Evolutionary conservation across 345 rosid species (phyloP).

Genomic region (Cardamine chenopodiifolia): DNA sequence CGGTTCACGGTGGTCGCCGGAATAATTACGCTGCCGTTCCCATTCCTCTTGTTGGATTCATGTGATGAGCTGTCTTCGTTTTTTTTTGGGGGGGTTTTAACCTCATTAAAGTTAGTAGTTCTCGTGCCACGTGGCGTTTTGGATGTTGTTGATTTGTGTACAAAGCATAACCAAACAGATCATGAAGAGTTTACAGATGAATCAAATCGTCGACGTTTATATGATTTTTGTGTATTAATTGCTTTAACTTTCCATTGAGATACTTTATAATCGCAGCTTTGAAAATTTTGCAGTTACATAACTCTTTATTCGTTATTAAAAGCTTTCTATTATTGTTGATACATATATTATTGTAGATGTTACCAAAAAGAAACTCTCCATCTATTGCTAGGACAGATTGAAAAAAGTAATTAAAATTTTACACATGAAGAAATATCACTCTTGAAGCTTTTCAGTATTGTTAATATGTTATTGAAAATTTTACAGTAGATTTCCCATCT

Average conservation of each 20-base stretch:
- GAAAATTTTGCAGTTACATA: neutral
- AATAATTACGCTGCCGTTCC: slow-evolving; percentile 33
- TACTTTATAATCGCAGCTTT: neutral
- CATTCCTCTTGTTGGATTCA: slow-evolving; percentile 53
- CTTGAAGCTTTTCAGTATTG: no score
- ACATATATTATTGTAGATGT: no score
- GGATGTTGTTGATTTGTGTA: slow-evolving; percentile 34
- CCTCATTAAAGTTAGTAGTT: slow-evolving; percentile 30
- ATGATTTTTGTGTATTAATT: neutral
- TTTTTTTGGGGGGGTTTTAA: slow-evolving; percentile 22
- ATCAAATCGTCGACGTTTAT: slow-evolving; percentile 18
- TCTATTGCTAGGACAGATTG: no score
- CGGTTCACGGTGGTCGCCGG: slow-evolving; percentile 26
- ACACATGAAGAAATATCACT: no score
- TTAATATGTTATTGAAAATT: no score
- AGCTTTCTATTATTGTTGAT: no score
- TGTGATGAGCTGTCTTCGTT: slow-evolving; percentile 43
- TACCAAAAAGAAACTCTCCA: no score
- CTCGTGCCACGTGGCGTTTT: slow-evolving; percentile 30
- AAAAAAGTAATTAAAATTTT: no score
- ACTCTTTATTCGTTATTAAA: neutral
- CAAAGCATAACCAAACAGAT: slow-evolving; percentile 14
- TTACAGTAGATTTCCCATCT: no score
- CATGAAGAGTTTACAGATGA: slow-evolving; percentile 35
- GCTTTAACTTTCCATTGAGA: neutral